Evolutionary conservation across 495 filamentous ascomycete species (phyloP).

Genomic region (Hyaloscypha hepaticicola): DNA sequence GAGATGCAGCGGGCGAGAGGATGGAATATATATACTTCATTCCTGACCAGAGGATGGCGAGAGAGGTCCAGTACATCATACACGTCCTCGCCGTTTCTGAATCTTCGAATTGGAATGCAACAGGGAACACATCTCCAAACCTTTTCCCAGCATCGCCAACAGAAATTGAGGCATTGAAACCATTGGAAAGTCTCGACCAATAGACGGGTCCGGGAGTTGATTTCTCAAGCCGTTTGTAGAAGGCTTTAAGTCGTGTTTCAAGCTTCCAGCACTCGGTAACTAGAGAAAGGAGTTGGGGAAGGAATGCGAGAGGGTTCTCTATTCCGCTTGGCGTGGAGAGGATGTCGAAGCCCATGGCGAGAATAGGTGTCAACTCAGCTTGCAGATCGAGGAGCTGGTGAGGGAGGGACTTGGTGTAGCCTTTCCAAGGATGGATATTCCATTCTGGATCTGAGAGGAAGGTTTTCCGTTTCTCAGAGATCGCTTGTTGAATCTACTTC

Average conservation of each 20-base stretch:
- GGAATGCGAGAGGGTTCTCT: slow-evolving; percentile 2
- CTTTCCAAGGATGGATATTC: slow-evolving; percentile 35
- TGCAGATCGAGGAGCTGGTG: slow-evolving; percentile 36
- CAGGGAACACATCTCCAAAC: slow-evolving; percentile 32
- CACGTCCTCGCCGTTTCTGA: slow-evolving; percentile 32
- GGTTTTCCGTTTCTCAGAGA: slow-evolving; percentile 24
- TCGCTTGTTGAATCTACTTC: slow-evolving; percentile 21
- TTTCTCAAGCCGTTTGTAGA: slow-evolving; percentile 31
- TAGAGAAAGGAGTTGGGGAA: slow-evolving; percentile 12
- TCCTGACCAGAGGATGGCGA: slow-evolving; percentile 31
- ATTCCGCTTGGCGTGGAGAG: not conserved
- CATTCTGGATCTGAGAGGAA: slow-evolving; percentile 34
- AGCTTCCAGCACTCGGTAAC: slow-evolving; percentile 31
- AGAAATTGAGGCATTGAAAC: not conserved
- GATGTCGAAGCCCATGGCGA: slow-evolving; percentile 26
- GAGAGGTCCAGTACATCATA: slow-evolving; percentile 38
- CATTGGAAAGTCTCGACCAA: slow-evolving; percentile 33
- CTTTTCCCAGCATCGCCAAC: slow-evolving; percentile 1
- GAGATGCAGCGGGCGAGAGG: not conserved
- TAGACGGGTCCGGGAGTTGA: slow-evolving; percentile 30
- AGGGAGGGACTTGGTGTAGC: slow-evolving; percentile 25
- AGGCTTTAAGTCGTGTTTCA: slow-evolving; percentile 30
- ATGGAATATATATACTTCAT: slow-evolving; percentile 17
- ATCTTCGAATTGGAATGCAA: slow-evolving; percentile 35
- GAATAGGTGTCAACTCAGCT: slow-evolving; percentile 29